These are phyloP conservation scores for Fabrea salina DNA, from an alignment of 169 alveolate species.

Conservation along the genomic window DNA sequence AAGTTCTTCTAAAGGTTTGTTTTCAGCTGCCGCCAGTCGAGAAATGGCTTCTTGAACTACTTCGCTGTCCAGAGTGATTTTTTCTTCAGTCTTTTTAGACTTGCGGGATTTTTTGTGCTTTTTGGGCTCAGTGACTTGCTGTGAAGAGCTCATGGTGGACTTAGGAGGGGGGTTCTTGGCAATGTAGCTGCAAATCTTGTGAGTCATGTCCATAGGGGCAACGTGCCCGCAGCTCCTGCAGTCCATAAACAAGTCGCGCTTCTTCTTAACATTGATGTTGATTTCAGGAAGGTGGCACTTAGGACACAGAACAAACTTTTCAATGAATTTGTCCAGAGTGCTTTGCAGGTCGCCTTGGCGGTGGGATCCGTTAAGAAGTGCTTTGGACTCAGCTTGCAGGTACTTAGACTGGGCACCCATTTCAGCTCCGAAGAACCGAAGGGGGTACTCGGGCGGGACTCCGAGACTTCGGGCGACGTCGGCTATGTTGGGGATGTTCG, in stretches of 20 bases:
- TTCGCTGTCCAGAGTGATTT: conserved; percentile 33
- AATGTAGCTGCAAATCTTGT: conserved; percentile 94
- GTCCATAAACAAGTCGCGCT: conserved; percentile 74
- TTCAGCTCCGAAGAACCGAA: conserved; percentile 93
- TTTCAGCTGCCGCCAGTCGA: conserved; percentile 31
- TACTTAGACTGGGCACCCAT: conserved; percentile 95
- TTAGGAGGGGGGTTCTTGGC: conserved; percentile 92
- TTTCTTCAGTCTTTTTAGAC: conserved; percentile 26
- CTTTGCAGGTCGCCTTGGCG: conserved; percentile 88
- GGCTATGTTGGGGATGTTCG: conserved; percentile 95
- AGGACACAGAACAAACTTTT: conserved; percentile 96
- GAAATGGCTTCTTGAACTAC: conserved; percentile 30
- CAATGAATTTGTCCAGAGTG: conserved; percentile 96
- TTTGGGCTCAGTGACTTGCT: conserved; percentile 21
- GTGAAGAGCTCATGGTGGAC: conserved; percentile 33
- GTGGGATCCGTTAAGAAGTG: conserved; percentile 95
- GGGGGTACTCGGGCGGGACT: conserved; percentile 88
- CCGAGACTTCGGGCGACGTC: conserved; percentile 95
- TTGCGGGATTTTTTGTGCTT: conserved; percentile 23
- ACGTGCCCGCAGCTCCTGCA: conserved; percentile 98
- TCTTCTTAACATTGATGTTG: conserved; percentile 89
- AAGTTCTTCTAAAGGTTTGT: neutral
- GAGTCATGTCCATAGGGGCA: conserved; percentile 92
- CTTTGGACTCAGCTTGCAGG: conserved; percentile 90
- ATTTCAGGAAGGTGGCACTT: conserved; percentile 98